Conservation (phyloP, 352 stramenopile genomes). For the Thraustochytrium sp. region DNA sequence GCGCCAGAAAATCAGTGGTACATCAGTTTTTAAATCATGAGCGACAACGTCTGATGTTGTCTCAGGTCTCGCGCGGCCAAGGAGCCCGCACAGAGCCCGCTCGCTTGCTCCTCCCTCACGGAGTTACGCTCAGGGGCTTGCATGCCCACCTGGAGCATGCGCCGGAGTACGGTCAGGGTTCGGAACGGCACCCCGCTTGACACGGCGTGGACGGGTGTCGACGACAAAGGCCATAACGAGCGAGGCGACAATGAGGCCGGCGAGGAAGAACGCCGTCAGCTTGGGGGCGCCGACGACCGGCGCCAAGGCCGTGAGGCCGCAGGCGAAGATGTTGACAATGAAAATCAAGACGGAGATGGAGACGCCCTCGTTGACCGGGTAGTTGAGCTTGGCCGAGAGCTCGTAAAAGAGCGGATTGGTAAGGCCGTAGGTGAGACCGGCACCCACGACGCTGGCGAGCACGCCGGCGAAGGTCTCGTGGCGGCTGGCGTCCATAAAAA, state of each 20-base stretch:
- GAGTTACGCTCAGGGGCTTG: no score
- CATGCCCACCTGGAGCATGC: neutral
- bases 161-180: neutral
- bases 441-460: neutral
- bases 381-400: slow-evolving; percentile 23
- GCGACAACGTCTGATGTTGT: no score
- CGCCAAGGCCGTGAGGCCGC: neutral
- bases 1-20: no score
- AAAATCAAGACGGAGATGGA: slow-evolving; percentile 5
- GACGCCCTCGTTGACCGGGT: slow-evolving; percentile 12
- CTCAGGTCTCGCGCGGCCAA: no score
- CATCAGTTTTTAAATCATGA: no score
- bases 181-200: no score
- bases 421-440: neutral
- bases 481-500: neutral
- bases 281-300: neutral
- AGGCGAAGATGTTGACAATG: slow-evolving; percentile 9
- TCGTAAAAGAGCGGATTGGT: neutral
- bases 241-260: neutral
- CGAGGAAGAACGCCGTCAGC: neutral
- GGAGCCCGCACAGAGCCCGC: no score
- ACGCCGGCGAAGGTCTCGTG: neutral
- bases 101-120: no score
- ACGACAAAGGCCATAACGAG: slow-evolving; percentile 20
- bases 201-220: neutral